Conservation (phyloP, 2,329 filamentous ascomycete species). For the Lecanicillium sp. region DNA sequence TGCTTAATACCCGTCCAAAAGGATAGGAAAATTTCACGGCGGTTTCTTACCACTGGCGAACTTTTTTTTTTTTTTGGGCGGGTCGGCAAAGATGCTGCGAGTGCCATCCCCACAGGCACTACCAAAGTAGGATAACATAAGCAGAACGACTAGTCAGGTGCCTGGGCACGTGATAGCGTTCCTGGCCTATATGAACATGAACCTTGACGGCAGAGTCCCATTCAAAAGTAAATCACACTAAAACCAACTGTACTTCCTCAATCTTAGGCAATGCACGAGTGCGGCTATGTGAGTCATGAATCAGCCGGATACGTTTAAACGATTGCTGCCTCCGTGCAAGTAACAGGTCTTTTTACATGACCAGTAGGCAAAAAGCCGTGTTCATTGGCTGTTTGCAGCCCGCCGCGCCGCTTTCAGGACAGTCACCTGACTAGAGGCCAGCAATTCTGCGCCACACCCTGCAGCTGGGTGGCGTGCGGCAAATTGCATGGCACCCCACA, state of each 20-base stretch:
- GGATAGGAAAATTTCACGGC: slow-evolving; percentile 9
- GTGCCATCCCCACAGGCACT: not conserved
- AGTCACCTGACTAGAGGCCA: slow-evolving; percentile 6
- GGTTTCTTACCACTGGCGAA: slow-evolving; percentile 5
- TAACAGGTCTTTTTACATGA: too few species aligned
- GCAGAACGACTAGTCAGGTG: not conserved
- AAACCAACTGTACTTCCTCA: too few species aligned
- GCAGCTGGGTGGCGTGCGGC: slow-evolving; percentile 6
- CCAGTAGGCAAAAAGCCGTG: too few species aligned
- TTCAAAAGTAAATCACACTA: too few species aligned
- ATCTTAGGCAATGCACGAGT: too few species aligned
- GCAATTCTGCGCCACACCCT: slow-evolving; percentile 8
- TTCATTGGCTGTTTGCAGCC: slow-evolving; percentile 5
- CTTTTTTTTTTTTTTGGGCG: slow-evolving; percentile 14
- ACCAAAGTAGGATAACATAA: slow-evolving; percentile 8
- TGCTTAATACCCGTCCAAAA: too few species aligned
- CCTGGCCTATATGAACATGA: too few species aligned
- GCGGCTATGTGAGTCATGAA: too few species aligned
- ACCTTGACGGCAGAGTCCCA: too few species aligned
- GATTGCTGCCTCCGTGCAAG: too few species aligned
- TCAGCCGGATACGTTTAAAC: too few species aligned
- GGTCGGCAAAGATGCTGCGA: slow-evolving; percentile 4
- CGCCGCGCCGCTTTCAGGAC: slow-evolving; percentile 5
- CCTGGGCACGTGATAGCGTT: not conserved
- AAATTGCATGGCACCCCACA: slow-evolving; percentile 7